These are phyloP conservation scores for Zygnema cylindricum DNA, from an alignment of 139 green algal genomes.

Conservation along the genomic window DNA sequence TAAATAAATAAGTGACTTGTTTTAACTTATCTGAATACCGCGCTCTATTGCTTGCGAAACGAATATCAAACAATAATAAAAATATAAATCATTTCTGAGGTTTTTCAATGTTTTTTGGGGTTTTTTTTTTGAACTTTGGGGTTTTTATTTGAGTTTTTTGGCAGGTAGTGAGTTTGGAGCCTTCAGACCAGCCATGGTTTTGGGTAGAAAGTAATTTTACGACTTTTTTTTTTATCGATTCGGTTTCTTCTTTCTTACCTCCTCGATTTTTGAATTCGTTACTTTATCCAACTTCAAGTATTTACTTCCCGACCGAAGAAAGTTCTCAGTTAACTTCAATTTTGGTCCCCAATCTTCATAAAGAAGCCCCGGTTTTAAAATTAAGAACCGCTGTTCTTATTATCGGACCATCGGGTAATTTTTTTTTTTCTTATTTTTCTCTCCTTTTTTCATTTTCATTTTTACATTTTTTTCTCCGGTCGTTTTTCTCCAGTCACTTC, in stretches of 20 bases:
- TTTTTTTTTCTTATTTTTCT: background rate
- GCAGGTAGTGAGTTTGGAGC: slow-evolving; percentile 32
- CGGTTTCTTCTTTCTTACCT: slow-evolving; percentile 3
- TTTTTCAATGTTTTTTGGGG: too few relatives aligned
- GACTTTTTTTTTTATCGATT: background rate
- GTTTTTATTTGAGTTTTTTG: too few relatives aligned
- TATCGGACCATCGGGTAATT: slow-evolving; percentile 22
- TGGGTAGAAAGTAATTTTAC: background rate
- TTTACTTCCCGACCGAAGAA: background rate
- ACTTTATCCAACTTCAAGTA: background rate
- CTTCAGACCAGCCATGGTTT: background rate
- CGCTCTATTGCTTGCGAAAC: too few relatives aligned
- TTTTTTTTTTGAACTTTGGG: too few relatives aligned
- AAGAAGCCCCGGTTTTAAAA: background rate
- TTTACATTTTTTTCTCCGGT: too few relatives aligned
- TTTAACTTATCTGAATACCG: too few relatives aligned
- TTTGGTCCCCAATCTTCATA: slow-evolving; percentile 22
- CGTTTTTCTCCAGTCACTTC: too few relatives aligned
- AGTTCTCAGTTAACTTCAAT: background rate
- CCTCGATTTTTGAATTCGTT: background rate
- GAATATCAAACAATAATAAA: too few relatives aligned
- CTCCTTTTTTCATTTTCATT: too few relatives aligned
- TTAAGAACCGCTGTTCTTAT: slow-evolving; percentile 30
- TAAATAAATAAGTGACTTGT: too few relatives aligned
- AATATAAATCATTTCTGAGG: too few relatives aligned